Conservation (phyloP, 2,329 filamentous ascomycete genomes). For the Cercospora beticola region DNA sequence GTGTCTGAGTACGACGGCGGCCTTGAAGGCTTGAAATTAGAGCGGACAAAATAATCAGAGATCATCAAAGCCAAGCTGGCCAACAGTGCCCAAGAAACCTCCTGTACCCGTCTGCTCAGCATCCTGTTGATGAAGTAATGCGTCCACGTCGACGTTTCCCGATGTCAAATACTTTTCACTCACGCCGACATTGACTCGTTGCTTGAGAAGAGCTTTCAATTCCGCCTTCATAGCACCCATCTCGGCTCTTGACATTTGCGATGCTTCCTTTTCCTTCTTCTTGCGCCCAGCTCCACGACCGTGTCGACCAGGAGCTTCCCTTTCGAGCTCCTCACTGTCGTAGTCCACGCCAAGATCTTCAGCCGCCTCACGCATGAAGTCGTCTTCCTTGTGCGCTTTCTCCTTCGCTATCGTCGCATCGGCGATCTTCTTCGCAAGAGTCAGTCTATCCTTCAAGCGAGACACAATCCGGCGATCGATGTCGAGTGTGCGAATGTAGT, state of each 20-base stretch:
- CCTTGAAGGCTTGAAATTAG: slow-evolving; percentile 56
- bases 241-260: slow-evolving; percentile 69
- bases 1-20: slow-evolving; percentile 73
- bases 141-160: slow-evolving; percentile 78
- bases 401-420: slow-evolving; percentile 83
- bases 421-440: slow-evolving; percentile 81
- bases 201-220: slow-evolving; percentile 66
- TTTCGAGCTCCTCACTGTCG: slow-evolving; percentile 79
- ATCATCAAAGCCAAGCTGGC: slow-evolving; percentile 45
- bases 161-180: slow-evolving; percentile 82
- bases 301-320: slow-evolving; percentile 57
- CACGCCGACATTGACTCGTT: slow-evolving; percentile 81
- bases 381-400: slow-evolving; percentile 78
- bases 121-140: slow-evolving; percentile 54
- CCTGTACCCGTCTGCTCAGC: slow-evolving; percentile 58
- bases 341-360: slow-evolving; percentile 94
- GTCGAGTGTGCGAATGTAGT: slow-evolving; percentile 76
- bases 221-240: slow-evolving; percentile 68
- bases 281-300: slow-evolving; percentile 69
- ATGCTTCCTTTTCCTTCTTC: slow-evolving; percentile 70
- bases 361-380: slow-evolving; percentile 79
- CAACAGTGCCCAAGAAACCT: slow-evolving; percentile 62
- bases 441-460: slow-evolving; percentile 73
- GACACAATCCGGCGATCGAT: slow-evolving; percentile 77
- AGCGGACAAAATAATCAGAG: slow-evolving; percentile 23